These are phyloP conservation scores for Fusarium penzigii DNA, from an alignment of 2,329 filamentous ascomycete species.

Conservation along the genomic window DNA sequence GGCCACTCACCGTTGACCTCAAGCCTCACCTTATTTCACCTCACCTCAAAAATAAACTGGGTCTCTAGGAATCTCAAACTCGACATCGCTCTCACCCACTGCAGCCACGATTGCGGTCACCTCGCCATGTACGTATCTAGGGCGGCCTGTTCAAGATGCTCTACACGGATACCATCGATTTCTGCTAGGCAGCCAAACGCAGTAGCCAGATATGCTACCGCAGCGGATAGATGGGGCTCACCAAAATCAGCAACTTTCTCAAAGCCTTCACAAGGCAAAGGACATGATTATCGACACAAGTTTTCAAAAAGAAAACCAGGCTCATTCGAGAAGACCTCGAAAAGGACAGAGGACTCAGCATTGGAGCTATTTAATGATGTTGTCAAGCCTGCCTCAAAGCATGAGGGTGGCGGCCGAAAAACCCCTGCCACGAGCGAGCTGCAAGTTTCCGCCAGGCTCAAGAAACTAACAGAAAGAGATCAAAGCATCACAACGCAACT, in stretches of 20 bases:
- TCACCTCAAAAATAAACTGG: slow-evolving; percentile 26
- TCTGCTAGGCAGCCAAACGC: slow-evolving; percentile 20
- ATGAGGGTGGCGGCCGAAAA: neutral
- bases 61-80: slow-evolving; percentile 12
- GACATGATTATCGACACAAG: neutral
- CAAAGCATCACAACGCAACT: slow-evolving; percentile 22
- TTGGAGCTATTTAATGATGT: slow-evolving; percentile 40
- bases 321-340: slow-evolving; percentile 7
- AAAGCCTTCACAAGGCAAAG: slow-evolving; percentile 6
- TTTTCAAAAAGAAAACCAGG: neutral
- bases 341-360: slow-evolving; percentile 22
- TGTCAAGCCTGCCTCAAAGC: slow-evolving; percentile 23
- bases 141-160: slow-evolving; percentile 38
- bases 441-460: slow-evolving; percentile 34
- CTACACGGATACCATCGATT: slow-evolving; percentile 27
- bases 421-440: slow-evolving; percentile 24
- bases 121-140: slow-evolving; percentile 37
- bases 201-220: slow-evolving; percentile 27
- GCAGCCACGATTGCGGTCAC: slow-evolving; percentile 6
- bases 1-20: slow-evolving; percentile 14
- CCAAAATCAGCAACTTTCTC: slow-evolving; percentile 5
- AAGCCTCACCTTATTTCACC: neutral
- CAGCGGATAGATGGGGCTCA: slow-evolving; percentile 14
- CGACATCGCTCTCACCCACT: slow-evolving; percentile 4
- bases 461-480: slow-evolving; percentile 22